phyloP scores from a whole-genome alignment of 257 asterid genomes.

The Salvia miltiorrhiza region DNA sequence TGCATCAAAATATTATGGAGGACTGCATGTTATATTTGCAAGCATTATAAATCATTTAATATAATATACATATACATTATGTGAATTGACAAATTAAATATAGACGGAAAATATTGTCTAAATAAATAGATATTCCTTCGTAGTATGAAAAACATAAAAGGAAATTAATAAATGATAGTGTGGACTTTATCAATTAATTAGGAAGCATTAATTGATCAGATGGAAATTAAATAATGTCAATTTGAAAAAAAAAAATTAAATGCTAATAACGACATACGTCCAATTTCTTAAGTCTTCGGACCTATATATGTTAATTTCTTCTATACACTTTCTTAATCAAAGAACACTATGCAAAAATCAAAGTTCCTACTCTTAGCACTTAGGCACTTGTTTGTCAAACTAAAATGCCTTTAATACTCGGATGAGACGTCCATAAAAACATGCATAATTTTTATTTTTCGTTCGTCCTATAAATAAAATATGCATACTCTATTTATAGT shows the following conservation, averaged over 20 bases:
- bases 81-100: neutral
- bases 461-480: no score
- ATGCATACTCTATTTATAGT: no score
- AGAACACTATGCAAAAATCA: neutral
- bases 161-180: neutral
- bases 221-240: neutral
- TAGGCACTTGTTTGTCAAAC: constrained; percentile 9
- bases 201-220: neutral
- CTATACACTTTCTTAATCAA: neutral
- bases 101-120: neutral
- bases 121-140: neutral
- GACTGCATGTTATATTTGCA: no score
- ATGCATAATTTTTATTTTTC: no score
- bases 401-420: neutral
- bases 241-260: neutral
- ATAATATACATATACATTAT: no score
- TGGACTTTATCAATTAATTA: neutral
- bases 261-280: neutral
- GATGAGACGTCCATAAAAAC: no score
- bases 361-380: neutral
- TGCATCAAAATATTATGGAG: no score
- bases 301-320: neutral
- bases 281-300: neutral
- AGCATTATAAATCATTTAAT: no score
- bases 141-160: neutral